Base-by-base conservation (phyloP, 2,329 filamentous ascomycete genomes). In the Apiospora koreana region DNA sequence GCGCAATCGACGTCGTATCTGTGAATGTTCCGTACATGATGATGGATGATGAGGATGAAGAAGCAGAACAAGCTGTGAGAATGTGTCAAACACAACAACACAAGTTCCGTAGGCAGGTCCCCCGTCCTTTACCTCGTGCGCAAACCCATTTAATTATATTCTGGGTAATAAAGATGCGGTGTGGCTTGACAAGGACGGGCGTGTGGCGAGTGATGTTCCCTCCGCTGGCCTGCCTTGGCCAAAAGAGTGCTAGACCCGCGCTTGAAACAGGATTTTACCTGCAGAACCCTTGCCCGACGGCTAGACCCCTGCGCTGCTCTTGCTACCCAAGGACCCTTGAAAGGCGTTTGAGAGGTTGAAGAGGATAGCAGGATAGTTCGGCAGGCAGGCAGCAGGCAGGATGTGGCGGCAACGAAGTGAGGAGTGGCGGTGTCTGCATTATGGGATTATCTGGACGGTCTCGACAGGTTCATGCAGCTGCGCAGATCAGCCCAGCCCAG, bases 121-220 rank as follows among this genome's bases (percentile, higher is more conserved):
- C 42, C n/a, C 23, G 50, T 31, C 46, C 16, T 38, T 65, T 38
- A 18, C 41, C 21, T 45, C 28, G 31, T 71, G 67, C 69, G 42
- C 48, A 62, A 66, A 67, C 68, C 64, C 70, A 67, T 68, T 71
- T 73, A 65, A 48, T 73, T 76, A 75, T 74, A 74, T 68, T 68
- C 69, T 67, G 68, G 71, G 74, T 75, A 73, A 75, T 72, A 76
- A 76, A 74, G 74, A 73, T 74, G 65, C 67, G 72, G 67, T 72
- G 76, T 78, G 77, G 77, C 77, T 78, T 78, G 76, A 77, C 42
- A n/a, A 45, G 62, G 67, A 64, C 67, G n/a, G 25, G 35, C 23
- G 62, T 79, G 77, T 66, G 64, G 64, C 64, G 14, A 43, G 64
- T 66, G 64, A 21, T 12, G 64, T 43, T 66, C n/a, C 64, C 64